Conservation (phyloP, 331 rosid genomes). For the Malus hybrid region DNA sequence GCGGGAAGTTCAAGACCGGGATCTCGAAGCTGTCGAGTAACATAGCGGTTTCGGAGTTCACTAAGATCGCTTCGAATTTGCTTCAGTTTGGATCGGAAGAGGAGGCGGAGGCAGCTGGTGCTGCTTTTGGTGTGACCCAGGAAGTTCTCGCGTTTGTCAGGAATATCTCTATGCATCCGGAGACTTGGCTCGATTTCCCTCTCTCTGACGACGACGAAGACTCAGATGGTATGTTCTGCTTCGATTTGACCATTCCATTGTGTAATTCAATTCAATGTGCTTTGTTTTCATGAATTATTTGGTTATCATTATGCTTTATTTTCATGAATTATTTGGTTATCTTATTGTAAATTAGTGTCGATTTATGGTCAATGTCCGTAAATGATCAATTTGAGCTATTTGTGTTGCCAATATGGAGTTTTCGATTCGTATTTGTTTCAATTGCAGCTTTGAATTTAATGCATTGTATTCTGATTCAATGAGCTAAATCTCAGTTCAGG, state of each 20-base stretch:
- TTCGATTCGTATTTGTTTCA: background rate
- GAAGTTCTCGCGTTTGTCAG: constrained; percentile 64
- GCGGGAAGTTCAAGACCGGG: constrained; percentile 71
- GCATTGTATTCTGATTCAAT: background rate
- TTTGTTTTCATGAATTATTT: background rate
- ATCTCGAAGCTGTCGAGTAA: constrained; percentile 69
- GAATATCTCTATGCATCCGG: constrained; percentile 69
- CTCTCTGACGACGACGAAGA: constrained; percentile 49
- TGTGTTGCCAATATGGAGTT: background rate
- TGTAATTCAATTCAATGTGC: background rate
- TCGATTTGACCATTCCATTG: background rate
- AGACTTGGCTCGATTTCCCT: constrained; percentile 85
- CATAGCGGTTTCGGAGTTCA: constrained; percentile 63
- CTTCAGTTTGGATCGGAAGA: constrained; percentile 59
- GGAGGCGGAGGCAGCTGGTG: constrained; percentile 43
- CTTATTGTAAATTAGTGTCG: background rate
- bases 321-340: too few relatives aligned
- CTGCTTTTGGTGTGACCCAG: constrained; percentile 56
- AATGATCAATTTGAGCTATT: background rate
- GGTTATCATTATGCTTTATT: too few relatives aligned
- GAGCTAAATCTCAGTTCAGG: background rate
- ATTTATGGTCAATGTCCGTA: background rate
- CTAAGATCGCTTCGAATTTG: constrained; percentile 85
- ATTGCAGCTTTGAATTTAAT: background rate
- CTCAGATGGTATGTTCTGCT: constrained; percentile 43